Base-by-base conservation (phyloP, 305 asterid species). In the Solanum chacoense region DNA sequence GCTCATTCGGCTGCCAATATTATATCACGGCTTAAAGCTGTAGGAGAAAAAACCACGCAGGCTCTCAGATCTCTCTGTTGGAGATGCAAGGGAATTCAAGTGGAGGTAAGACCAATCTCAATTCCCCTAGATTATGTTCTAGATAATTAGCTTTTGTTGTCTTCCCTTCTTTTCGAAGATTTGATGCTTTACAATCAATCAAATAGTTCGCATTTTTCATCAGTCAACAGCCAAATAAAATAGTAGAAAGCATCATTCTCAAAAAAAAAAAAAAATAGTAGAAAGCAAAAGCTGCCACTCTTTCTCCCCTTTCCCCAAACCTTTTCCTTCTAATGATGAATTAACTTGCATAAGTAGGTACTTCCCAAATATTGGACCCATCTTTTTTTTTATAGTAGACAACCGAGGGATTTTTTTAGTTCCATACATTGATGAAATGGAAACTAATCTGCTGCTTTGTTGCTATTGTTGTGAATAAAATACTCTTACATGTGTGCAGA, bases 21-120 rank as follows among this genome's bases (percentile, higher is more conserved):
- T 85, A 94, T 95, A 88, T 92, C 96, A 63, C 99, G 95, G 87
- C 94, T 97, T 79, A 94, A 94, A 92, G 98, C 96, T 90, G 98
- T 95, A 79, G 99, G 98, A 89, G 98, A 97, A 90, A 95, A 95
- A 95, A 97, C 95, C 90, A 90, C 91, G 24, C 98, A 97, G 89
- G 98, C 99, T 87, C 94, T 97, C 78, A 95, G 94, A 92, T 95
- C 99, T 50, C 94, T 96, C 69, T 97, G 99, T 90, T 96, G 97
- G 99, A 94, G 98, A 94, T 93, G 95, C 94, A 95, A 94, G 96
- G 98, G 99, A 76, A 94, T 96, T 90, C 98, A 94, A 94, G 98
- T 92, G 72, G 98, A 97, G 98, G 99, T 96, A 97, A 88, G 42
- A 11, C 31, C 31, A 31, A 31, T 83, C 73, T 31, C 72, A 50